Evolutionary conservation across 352 stramenopile species (phyloP).

Genomic region (Phytophthora boehmeriae): DNA sequence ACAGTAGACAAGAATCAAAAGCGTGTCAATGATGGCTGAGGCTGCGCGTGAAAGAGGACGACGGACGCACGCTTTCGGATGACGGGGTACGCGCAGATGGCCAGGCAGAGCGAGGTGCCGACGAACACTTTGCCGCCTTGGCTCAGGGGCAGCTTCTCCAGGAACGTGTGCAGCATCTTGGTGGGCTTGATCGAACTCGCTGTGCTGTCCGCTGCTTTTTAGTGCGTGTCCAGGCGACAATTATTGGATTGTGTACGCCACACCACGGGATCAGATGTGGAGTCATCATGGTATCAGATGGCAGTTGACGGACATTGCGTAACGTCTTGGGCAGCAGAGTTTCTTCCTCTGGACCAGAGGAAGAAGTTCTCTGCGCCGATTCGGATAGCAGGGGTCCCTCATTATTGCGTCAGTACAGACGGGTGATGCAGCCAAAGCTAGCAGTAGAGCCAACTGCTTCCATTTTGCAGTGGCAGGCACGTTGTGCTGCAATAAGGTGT

Average conservation of each 20-base stretch:
- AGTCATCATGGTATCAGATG: no score
- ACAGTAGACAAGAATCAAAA: not conserved
- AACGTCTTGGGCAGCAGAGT: no score
- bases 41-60: not conserved
- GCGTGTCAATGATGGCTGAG: not conserved
- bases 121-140: constrained; percentile 78
- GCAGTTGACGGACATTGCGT: no score
- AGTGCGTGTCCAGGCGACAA: constrained; percentile 11
- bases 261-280: no score
- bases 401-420: no score
- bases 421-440: no score
- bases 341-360: no score
- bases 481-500: no score
- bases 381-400: no score
- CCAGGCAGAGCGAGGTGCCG: constrained; percentile 68
- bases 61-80: constrained; percentile 55
- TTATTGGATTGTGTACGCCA: constrained; percentile 1
- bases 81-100: constrained; percentile 72
- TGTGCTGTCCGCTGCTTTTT: constrained; percentile 17
- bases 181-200: constrained; percentile 3
- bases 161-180: constrained; percentile 60
- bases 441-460: no score
- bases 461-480: no score
- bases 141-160: constrained; percentile 72
- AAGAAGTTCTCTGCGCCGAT: no score